phyloP scores from a whole-genome alignment of 2,329 filamentous ascomycete genomes.

The Tolypocladium tropicale region DNA sequence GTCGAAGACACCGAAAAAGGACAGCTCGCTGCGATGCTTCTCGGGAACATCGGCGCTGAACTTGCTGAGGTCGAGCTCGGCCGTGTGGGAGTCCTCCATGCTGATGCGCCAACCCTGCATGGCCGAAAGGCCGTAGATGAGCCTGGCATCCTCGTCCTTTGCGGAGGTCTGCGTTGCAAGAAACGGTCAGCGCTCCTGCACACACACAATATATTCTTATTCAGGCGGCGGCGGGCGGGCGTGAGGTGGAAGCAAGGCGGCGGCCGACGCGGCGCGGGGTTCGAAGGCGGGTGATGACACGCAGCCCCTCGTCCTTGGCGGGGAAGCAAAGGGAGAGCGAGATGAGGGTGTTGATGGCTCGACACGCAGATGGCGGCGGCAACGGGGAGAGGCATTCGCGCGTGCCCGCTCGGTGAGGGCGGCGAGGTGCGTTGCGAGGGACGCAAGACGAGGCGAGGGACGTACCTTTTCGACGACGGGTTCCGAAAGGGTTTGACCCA shows the following conservation, averaged over 20 bases:
- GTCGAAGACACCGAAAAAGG: constrained; percentile 97
- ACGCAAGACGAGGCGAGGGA: constrained; percentile 5
- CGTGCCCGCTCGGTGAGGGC: background rate
- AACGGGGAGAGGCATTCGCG: background rate
- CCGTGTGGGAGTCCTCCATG: constrained; percentile 96
- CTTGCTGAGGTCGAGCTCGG: constrained; percentile 71
- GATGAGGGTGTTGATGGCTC: background rate
- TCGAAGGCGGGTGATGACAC: background rate
- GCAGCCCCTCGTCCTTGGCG: background rate
- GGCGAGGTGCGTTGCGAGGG: background rate
- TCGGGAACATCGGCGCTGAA: constrained; percentile 44
- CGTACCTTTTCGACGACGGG: constrained; percentile 95
- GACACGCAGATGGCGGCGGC: background rate
- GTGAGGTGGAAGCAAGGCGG: background rate
- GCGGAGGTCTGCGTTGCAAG: constrained; percentile 60
- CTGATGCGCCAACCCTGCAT: constrained; percentile 99
- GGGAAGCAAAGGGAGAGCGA: background rate
- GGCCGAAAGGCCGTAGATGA: constrained; percentile 88
- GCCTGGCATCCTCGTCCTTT: constrained; percentile 83
- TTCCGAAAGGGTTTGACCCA: constrained; percentile 99
- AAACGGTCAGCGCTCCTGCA: constrained; percentile 13
- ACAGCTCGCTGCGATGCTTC: constrained; percentile 63
- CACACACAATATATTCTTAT: background rate
- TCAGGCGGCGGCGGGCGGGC: too few species aligned
- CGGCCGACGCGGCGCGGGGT: background rate